These are phyloP conservation scores for Colletotrichum truncatum DNA, from an alignment of 2,329 filamentous ascomycete species.

Conservation along the genomic window DNA sequence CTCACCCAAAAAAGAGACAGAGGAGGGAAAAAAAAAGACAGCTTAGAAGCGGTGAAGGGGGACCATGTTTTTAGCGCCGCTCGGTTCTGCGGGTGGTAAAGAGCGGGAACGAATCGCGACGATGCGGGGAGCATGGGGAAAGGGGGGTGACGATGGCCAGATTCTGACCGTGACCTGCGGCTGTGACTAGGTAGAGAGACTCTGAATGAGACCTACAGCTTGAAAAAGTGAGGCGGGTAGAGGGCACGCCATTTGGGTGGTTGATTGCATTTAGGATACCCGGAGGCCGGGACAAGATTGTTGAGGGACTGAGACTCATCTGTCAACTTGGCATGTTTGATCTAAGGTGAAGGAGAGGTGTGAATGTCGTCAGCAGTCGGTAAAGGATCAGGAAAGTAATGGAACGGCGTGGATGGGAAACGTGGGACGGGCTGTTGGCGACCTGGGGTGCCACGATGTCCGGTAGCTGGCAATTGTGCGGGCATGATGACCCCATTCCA, in stretches of 20 bases:
- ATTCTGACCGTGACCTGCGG: not conserved
- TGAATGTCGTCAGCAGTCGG: conserved; percentile 3
- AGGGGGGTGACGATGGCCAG: not conserved
- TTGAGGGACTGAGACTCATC: not conserved
- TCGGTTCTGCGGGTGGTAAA: conserved; percentile 18
- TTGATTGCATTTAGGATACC: not conserved
- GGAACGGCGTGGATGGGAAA: conserved; percentile 1
- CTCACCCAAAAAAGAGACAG: not conserved
- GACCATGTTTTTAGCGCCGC: conserved; percentile 3
- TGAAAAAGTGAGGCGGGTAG: not conserved
- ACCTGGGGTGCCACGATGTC: conserved; percentile 16
- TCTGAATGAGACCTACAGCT: not conserved
- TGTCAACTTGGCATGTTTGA: not conserved
- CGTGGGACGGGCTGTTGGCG: conserved; percentile 24
- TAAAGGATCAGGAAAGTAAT: conserved; percentile 3
- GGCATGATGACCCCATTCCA: not conserved
- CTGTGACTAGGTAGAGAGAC: not conserved
- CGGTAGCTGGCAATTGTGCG: not conserved
- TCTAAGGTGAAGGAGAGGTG: not conserved
- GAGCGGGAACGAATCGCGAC: conserved; percentile 18
- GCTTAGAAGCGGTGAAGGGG: conserved; percentile 14
- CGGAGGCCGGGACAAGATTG: not conserved
- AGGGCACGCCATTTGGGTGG: not conserved
- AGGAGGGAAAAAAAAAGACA: too few species aligned
- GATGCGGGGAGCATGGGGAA: conserved; percentile 8